Evolutionary conservation across 1,284 basidiomycete genomes (phyloP).

Genomic region (Trametes sp.): DNA sequence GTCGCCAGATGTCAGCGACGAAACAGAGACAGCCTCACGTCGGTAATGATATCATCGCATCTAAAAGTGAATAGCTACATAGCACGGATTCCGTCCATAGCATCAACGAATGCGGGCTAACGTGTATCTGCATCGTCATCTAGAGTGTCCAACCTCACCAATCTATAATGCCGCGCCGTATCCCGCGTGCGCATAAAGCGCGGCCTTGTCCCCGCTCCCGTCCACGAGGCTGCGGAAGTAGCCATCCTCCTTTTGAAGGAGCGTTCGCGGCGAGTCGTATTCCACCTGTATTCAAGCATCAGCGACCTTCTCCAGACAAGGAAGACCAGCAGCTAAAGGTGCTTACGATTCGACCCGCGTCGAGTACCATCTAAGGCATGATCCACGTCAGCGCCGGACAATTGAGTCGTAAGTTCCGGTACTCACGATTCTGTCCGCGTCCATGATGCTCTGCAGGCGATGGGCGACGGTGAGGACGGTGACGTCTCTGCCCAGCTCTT

Average conservation of each 20-base stretch:
- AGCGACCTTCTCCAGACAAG: neutral
- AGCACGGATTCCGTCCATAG: too few relatives aligned
- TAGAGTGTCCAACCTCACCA: neutral
- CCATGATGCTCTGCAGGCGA: slow-evolving; percentile 74
- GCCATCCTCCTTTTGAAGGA: slow-evolving; percentile 61
- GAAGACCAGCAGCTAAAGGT: neutral
- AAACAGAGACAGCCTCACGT: too few relatives aligned
- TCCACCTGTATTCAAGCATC: slow-evolving; percentile 51
- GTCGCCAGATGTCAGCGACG: too few relatives aligned
- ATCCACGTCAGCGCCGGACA: neutral
- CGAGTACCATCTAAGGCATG: slow-evolving; percentile 46
- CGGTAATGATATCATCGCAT: too few relatives aligned
- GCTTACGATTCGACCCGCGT: slow-evolving; percentile 44
- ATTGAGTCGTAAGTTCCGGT: neutral
- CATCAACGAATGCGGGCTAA: too few relatives aligned
- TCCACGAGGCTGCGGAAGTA: slow-evolving; percentile 66
- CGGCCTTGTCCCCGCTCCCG: slow-evolving; percentile 60
- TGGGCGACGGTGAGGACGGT: slow-evolving; percentile 72
- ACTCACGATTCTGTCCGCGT: slow-evolving; percentile 51
- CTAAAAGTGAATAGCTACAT: too few relatives aligned
- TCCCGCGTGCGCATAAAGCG: slow-evolving; percentile 52
- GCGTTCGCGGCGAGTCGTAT: slow-evolving; percentile 64
- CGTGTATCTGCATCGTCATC: too few relatives aligned
- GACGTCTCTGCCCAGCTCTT: slow-evolving; percentile 56
- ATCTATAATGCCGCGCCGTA: neutral